Evolutionary conservation across 495 filamentous ascomycete genomes (phyloP).

Genomic region (Daldinia vernicosa): DNA sequence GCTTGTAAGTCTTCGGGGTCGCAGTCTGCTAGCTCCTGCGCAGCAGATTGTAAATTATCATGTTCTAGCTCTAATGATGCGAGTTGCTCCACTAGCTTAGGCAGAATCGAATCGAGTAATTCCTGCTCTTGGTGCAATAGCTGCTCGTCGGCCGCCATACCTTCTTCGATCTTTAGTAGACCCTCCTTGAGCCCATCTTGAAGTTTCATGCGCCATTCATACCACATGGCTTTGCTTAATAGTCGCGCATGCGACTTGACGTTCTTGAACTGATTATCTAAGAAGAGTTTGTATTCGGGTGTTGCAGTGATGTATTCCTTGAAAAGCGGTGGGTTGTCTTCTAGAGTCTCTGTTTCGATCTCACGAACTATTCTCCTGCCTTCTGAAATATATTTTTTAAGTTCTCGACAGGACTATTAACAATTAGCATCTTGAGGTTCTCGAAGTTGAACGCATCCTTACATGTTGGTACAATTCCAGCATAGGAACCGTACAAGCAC

Average conservation of each 20-base stretch:
- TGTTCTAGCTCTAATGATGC: conserved; percentile 69
- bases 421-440: conserved; percentile 46
- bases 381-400: conserved; percentile 94
- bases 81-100: conserved; percentile 66
- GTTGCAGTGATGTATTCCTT: conserved; percentile 89
- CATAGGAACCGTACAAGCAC: conserved; percentile 90
- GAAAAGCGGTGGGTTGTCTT: conserved; percentile 90
- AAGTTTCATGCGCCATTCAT: conserved; percentile 94
- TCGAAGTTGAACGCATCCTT: conserved; percentile 47
- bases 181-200: conserved; percentile 84
- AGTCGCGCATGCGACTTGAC: conserved; percentile 91
- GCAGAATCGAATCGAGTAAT: conserved; percentile 70
- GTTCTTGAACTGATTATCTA: conserved; percentile 98
- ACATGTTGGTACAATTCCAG: conserved; percentile 94
- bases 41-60: conserved; percentile 70
- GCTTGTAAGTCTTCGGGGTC: conserved; percentile 79
- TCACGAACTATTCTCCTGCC: conserved; percentile 85
- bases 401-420: conserved; percentile 81
- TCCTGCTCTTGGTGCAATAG: conserved; percentile 72
- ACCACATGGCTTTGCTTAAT: conserved; percentile 94
- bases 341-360: conserved; percentile 85
- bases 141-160: conserved; percentile 78
- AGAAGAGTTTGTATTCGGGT: conserved; percentile 79
- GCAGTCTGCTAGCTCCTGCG: conserved; percentile 78
- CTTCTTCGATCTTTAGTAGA: conserved; percentile 74